Evolutionary conservation across 2,329 filamentous ascomycete genomes (phyloP).

Genomic region (Sclerotinia nivalis): DNA sequence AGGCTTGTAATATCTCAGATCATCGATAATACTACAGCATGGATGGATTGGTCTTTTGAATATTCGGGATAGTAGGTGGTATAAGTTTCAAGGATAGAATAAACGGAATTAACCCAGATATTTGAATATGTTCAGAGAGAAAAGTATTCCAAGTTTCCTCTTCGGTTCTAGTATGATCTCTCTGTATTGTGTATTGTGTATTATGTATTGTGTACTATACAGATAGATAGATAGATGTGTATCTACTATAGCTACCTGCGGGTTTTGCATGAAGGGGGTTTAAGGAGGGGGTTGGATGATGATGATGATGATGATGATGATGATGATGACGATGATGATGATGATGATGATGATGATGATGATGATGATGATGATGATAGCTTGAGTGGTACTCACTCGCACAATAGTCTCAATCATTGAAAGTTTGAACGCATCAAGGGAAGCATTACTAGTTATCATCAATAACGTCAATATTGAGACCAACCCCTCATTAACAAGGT

Average conservation of each 20-base stretch:
- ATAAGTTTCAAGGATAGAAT: slow-evolving; percentile 1
- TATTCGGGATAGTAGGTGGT: too few species aligned
- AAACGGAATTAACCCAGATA: neutral
- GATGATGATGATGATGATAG: too few species aligned
- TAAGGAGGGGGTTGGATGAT: neutral
- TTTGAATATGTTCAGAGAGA: neutral
- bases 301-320: too few species aligned
- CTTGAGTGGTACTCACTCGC: neutral
- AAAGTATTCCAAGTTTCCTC: neutral
- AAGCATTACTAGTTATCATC: neutral
- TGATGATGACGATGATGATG: too few species aligned
- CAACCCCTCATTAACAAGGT: neutral
- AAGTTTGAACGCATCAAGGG: too few species aligned
- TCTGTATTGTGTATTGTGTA: neutral
- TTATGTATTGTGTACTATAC: neutral
- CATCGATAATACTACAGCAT: neutral
- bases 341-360: too few species aligned
- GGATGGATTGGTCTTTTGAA: slow-evolving; percentile 2
- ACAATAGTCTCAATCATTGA: too few species aligned
- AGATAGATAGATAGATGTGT: neutral
- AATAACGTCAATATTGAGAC: neutral
- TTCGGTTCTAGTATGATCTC: neutral
- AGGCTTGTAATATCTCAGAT: slow-evolving; percentile 6
- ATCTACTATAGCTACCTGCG: neutral
- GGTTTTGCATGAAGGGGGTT: neutral